Evolutionary conservation across 2,329 filamentous ascomycete species (phyloP), one percentile per base, ranked within the genome.

Genomic region (Fusarium sp.): DNA sequence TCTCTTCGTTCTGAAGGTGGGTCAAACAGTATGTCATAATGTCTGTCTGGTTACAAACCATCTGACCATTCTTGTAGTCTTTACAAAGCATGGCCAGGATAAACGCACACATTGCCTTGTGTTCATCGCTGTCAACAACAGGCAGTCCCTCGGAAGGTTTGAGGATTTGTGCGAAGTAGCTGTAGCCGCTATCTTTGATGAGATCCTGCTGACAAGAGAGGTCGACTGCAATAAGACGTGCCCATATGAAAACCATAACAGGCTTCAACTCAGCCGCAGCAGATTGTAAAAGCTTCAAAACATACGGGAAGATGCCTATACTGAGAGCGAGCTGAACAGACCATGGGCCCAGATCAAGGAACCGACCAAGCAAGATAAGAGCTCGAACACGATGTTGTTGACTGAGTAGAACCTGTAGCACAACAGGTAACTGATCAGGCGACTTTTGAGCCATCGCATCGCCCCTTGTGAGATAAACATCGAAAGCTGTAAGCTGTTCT

Each of bases 191-290:
- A 78, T 99, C 96, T 81, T 98, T 98, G 74, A 98, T 89, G 15
- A 99, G 84, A 79, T 99, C 96, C 67, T 91, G 90, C 79, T 99
- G 96, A 76, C 96, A 98, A 2, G 93, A 93, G 64, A 96, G 91
- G 77, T 99, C 96, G 8, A 99, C 96, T 10, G 96, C 96, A 70
- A 99, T 88, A 45, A 99, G 94, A 51, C 96, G 89, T 8, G 96
- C 94, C 96, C 96, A 99, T 69, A 99, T 99, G 80, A 98, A 99
- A 8, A 99, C 94, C 96, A 99, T 98, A 65, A 98, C 94, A 0
- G 96, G 95, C 77, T 98, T 98, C 67, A 99, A 83, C 80, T 99
- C 96, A 48, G 94, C 88, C 0, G 96, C 96, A 48, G 97, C 95
- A 7, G 96, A 98, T 79, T 99, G 96, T 20, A 99, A 84, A 27